These are phyloP conservation scores for Didymella keratinophila DNA, from an alignment of 2,329 filamentous ascomycete species.

Conservation along the genomic window DNA sequence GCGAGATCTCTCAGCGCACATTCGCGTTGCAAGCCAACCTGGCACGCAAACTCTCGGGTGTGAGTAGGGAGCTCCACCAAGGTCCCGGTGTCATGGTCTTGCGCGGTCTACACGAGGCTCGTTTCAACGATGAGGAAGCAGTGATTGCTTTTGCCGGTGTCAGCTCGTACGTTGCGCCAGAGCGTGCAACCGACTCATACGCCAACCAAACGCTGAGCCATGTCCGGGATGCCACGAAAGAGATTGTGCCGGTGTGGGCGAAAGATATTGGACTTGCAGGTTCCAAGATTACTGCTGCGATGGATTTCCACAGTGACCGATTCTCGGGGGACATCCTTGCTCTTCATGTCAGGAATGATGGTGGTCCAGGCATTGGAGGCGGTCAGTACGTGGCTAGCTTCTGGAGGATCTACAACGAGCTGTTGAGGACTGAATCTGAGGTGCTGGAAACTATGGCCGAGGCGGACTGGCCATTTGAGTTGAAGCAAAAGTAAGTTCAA, in stretches of 20 bases:
- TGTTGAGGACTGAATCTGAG: conserved; percentile 42
- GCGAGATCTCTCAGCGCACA: conserved; percentile 14
- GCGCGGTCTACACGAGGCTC: conserved; percentile 43
- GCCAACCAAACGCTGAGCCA: conserved; percentile 50
- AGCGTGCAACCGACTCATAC: conserved; percentile 48
- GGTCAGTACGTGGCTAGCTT: conserved; percentile 47
- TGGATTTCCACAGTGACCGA: conserved; percentile 50
- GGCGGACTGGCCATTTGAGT: conserved; percentile 48
- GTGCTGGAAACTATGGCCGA: conserved; percentile 48
- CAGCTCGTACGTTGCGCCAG: conserved; percentile 40
- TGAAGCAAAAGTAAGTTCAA: conserved; percentile 48
- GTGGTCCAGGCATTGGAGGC: conserved; percentile 40
- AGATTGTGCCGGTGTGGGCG: conserved; percentile 43
- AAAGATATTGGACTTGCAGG: conserved; percentile 48
- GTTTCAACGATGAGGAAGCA: conserved; percentile 49
- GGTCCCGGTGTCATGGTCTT: conserved; percentile 43
- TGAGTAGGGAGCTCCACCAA: conserved; percentile 43
- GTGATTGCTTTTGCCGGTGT: conserved; percentile 48
- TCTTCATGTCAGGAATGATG: conserved; percentile 46
- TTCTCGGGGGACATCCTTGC: conserved; percentile 50
- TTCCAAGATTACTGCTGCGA: conserved; percentile 47
- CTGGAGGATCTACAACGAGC: conserved; percentile 48
- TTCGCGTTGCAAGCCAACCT: conserved; percentile 39
- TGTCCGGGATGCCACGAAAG: conserved; percentile 48
- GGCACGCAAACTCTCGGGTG: conserved; percentile 32